A percentile compares a stretch with the other conserved stretches of the same genome.
These are phyloP conservation scores for Tricholomella constricta DNA, from an alignment of 768 basidiomycete genomes.

Conservation along the genomic window DNA sequence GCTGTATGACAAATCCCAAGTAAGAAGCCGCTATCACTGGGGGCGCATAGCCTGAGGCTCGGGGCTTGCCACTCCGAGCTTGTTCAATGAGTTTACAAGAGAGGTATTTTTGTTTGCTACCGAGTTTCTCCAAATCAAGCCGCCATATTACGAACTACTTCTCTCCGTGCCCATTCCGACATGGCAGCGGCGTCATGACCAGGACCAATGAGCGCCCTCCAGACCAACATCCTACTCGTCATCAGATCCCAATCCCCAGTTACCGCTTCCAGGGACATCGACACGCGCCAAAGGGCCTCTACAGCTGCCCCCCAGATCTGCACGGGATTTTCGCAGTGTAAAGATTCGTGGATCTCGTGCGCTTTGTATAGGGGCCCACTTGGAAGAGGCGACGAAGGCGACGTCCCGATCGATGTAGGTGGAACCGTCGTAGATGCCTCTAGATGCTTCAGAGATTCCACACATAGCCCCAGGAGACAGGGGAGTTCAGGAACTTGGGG, in stretches of 20 bases:
- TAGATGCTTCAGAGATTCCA: constrained; percentile 27
- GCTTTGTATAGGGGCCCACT: too few species aligned
- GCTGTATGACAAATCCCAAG: too few species aligned
- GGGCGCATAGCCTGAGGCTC: too few species aligned
- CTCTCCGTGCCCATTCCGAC: constrained; percentile 61
- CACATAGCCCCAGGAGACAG: constrained; percentile 30
- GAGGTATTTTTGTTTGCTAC: too few species aligned
- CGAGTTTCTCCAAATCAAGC: neutral
- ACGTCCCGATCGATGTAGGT: neutral
- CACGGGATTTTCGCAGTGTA: constrained; percentile 28
- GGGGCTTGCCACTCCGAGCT: too few species aligned
- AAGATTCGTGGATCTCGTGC: constrained; percentile 37
- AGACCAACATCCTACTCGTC: constrained; percentile 55
- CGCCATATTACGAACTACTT: constrained; percentile 27
- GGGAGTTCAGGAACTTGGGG: constrained; percentile 26
- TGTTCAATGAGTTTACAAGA: too few species aligned
- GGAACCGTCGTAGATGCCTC: constrained; percentile 25
- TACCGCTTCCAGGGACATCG: constrained; percentile 42
- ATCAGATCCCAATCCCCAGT: constrained; percentile 49
- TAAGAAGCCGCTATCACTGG: too few species aligned
- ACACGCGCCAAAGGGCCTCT: constrained; percentile 56
- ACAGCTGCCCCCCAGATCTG: constrained; percentile 52
- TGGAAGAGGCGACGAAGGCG: constrained; percentile 26
- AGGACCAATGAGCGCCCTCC: constrained; percentile 49
- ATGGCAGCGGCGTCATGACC: constrained; percentile 33